Evolutionary conservation across 306 rosid species (phyloP), one percentile per base, ranked within the genome.

Genomic region (Clitoria ternatea): DNA sequence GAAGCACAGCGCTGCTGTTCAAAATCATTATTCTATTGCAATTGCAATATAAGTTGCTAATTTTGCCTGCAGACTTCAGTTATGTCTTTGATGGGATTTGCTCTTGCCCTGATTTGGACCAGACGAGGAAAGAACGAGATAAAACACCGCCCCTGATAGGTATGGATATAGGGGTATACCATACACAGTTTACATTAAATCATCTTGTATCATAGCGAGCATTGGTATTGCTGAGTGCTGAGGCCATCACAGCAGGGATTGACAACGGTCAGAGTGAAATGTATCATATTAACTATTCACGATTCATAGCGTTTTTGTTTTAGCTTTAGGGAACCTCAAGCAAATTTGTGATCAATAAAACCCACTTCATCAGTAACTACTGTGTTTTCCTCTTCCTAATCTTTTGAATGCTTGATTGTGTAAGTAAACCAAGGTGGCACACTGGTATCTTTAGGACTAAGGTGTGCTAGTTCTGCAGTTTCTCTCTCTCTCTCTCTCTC

Each of bases 21-120:
- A 30, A 56, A 40, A 7, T 54, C n/a, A 42, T 52, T 30, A 40
- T 43, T 15, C 53, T n/a, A 18, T 29, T 70, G 76, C 29, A 36
- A 18, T 29, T 70, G 76, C 29, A 36, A 42, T 36, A 19, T 72
- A 68, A 73, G 70, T 61, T 17, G 45, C 66, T 40, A 6, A 57
- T 70, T 44, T 76, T 74, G 59, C 79, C 57, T 85, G 78, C 97
- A 93, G 98, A 93, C 97, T 50, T 96, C 92, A 62, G 61, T 93
- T 1, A 90, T 90, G 97, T 93, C 98, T 48, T 86, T 90, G 88
- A 93, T 90, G 97, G 98, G 98, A 15, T 93, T 93, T 86, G 83
- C 83, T 67, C 98, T 93, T 60, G 98, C 90, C 65, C 73, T 88
- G 90, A 39, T 90, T 77, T 93, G 98, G 98, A 74, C 70, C 56